A percentile compares a stretch with the other conserved stretches of the same genome.
Evolutionary conservation across 2,329 filamentous ascomycete genomes (phyloP).

Genomic region (Teratosphaeria pseudoeucalypti): DNA sequence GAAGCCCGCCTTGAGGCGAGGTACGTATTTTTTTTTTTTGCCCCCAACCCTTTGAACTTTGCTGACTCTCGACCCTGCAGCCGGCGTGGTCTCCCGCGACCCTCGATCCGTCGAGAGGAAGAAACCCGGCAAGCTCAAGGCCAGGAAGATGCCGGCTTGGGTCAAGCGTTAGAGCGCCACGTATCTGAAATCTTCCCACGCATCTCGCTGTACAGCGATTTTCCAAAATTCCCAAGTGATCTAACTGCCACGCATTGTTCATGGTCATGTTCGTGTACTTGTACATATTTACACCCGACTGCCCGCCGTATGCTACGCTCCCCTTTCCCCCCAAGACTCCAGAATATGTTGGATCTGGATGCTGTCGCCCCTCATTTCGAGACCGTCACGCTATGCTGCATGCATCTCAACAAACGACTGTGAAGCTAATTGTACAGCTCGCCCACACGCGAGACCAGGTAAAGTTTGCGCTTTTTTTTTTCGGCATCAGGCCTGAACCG

Average conservation of each 20-base stretch:
- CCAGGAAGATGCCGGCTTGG: slow-evolving; percentile 96
- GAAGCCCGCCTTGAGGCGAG: slow-evolving; percentile 77
- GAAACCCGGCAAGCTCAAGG: slow-evolving; percentile 93
- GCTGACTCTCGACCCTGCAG: slow-evolving; percentile 47
- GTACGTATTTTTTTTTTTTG: slow-evolving; percentile 49
- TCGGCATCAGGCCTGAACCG: background rate
- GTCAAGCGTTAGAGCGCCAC: slow-evolving; percentile 59
- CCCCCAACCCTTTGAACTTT: background rate
- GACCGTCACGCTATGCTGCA: background rate
- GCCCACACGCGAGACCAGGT: background rate
- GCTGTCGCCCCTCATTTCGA: background rate
- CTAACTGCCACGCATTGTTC: background rate
- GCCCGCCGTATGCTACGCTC: background rate
- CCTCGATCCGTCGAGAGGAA: slow-evolving; percentile 90
- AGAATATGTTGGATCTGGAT: background rate
- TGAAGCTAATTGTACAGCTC: background rate
- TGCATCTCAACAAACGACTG: background rate
- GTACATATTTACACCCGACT: background rate
- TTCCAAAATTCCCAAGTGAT: background rate
- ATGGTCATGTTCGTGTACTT: background rate
- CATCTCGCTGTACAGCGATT: background rate
- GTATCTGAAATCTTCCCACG: background rate
- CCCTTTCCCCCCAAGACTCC: background rate
- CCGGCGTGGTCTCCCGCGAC: slow-evolving; percentile 86
- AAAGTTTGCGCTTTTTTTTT: background rate